Percentiles rank a stretch among this genome's conserved stretches.
Conservation (phyloP, 2,329 filamentous ascomycete species). For the Neofusicoccum sp. region DNA sequence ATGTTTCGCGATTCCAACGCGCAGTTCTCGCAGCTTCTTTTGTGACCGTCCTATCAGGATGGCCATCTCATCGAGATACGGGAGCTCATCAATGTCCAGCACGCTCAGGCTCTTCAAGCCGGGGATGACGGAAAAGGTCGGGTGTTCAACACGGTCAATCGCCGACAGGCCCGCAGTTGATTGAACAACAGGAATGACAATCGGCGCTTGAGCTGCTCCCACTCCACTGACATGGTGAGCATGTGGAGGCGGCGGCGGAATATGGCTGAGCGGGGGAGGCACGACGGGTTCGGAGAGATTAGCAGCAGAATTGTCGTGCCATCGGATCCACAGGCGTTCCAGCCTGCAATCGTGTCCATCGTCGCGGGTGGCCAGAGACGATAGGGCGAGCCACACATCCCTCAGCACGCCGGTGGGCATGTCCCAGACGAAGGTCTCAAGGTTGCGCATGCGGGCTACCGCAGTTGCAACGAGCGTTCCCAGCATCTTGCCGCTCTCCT, state of each 20-base stretch:
- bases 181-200: slow-evolving; percentile 36
- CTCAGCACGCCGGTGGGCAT: slow-evolving; percentile 84
- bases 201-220: slow-evolving; percentile 35
- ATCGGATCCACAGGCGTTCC: slow-evolving; percentile 76
- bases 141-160: slow-evolving; percentile 68
- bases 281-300: slow-evolving; percentile 41
- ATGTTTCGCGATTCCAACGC: slow-evolving; percentile 67
- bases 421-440: slow-evolving; percentile 85
- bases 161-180: slow-evolving; percentile 29
- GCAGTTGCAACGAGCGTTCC: slow-evolving; percentile 78
- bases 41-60: slow-evolving; percentile 73
- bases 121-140: slow-evolving; percentile 77
- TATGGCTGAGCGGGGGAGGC: slow-evolving; percentile 34
- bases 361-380: slow-evolving; percentile 66
- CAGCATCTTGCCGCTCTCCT: slow-evolving; percentile 87
- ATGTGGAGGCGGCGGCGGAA: slow-evolving; percentile 15
- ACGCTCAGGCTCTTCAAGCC: slow-evolving; percentile 75
- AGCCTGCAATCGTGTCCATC: slow-evolving; percentile 66
- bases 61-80: slow-evolving; percentile 82
- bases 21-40: slow-evolving; percentile 67
- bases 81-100: slow-evolving; percentile 79
- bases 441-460: slow-evolving; percentile 77
- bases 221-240: slow-evolving; percentile 39
- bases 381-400: slow-evolving; percentile 79
- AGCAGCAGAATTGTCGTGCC: slow-evolving; percentile 72